phyloP scores from a whole-genome alignment of 2,329 filamentous ascomycete species.

The Zymoseptoria ardabiliae region DNA sequence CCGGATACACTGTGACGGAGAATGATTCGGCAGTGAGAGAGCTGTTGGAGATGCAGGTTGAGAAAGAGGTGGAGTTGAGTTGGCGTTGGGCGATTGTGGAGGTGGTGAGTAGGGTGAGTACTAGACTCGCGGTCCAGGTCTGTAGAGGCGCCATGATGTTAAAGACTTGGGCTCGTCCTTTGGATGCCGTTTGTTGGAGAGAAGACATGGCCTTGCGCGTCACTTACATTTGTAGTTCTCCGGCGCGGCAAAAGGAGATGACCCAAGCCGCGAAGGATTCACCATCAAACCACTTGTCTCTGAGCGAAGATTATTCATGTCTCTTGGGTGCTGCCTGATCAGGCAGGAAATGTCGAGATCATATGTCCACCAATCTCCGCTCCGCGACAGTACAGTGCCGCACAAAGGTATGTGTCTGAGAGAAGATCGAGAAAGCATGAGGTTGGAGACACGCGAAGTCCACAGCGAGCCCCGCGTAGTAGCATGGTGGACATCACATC shows the following conservation, averaged over 20 bases:
- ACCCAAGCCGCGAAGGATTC: background rate
- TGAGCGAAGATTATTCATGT: background rate
- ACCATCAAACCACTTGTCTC: background rate
- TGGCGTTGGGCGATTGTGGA: background rate
- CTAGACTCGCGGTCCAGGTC: background rate
- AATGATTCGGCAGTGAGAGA: background rate
- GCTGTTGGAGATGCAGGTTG: background rate
- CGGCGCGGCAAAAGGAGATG: background rate
- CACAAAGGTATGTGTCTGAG: background rate
- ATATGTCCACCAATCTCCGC: background rate
- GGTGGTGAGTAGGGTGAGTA: background rate
- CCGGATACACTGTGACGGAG: background rate
- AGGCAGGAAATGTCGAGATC: background rate
- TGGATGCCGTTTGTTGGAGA: no score
- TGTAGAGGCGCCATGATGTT: background rate
- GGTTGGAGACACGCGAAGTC: no score
- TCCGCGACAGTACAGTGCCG: background rate
- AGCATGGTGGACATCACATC: no score
- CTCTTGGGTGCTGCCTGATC: background rate
- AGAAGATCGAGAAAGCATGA: background rate
- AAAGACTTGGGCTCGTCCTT: no score
- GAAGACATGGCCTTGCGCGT: background rate
- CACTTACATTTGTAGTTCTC: background rate
- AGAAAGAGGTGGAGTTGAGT: background rate
- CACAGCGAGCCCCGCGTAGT: no score